A percentile compares a stretch with the other conserved stretches of the same genome.
These are phyloP conservation scores for Nannizziopsis arthrosporioides DNA, from an alignment of 2,329 filamentous ascomycete genomes.

Conservation along the genomic window DNA sequence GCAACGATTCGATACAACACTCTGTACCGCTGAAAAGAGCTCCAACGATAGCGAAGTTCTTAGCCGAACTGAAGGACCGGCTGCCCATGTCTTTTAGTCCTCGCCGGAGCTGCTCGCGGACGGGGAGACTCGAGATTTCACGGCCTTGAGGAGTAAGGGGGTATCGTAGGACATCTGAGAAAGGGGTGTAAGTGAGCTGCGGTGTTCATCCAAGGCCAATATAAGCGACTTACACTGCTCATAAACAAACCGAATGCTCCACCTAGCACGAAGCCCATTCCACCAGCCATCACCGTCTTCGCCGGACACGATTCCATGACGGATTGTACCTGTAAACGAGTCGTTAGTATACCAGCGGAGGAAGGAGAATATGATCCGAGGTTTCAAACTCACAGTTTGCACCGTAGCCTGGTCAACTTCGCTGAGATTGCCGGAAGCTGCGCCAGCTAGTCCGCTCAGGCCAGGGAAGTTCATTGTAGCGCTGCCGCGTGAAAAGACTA, in stretches of 20 bases:
- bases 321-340: slow-evolving; percentile 52
- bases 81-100: slow-evolving; percentile 94
- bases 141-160: slow-evolving; percentile 50
- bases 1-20: slow-evolving; percentile 80
- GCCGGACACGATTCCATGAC: slow-evolving; percentile 86
- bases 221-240: slow-evolving; percentile 60
- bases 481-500: neutral
- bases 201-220: neutral
- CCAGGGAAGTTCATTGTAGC: slow-evolving; percentile 28
- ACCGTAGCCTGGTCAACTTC: slow-evolving; percentile 40
- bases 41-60: slow-evolving; percentile 91
- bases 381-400: slow-evolving; percentile 29
- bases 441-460: slow-evolving; percentile 21
- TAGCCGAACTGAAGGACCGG: slow-evolving; percentile 69
- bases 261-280: slow-evolving; percentile 87
- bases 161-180: slow-evolving; percentile 97
- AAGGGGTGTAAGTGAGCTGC: slow-evolving; percentile 2
- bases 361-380: neutral
- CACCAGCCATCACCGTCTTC: slow-evolving; percentile 80
- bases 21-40: slow-evolving; percentile 86
- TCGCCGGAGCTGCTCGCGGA: slow-evolving; percentile 67
- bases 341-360: neutral
- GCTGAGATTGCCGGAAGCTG: slow-evolving; percentile 29
- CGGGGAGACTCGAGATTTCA: slow-evolving; percentile 54
- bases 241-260: slow-evolving; percentile 95